Base-by-base conservation (phyloP, 1,284 basidiomycete genomes). In the Boletus mariae region DNA sequence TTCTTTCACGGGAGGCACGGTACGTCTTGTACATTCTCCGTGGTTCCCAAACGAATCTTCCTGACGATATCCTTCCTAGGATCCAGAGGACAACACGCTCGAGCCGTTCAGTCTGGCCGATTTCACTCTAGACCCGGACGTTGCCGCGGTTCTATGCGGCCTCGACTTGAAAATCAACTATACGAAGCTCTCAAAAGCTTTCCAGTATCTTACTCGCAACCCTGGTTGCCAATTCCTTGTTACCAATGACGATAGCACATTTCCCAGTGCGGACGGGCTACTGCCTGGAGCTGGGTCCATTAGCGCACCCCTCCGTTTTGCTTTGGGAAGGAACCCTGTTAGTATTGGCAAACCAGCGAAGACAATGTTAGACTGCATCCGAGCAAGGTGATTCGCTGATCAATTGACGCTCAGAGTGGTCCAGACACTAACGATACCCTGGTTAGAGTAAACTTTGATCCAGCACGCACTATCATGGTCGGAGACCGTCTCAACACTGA, bases 401-500 rank as follows among this genome's bases (percentile, higher is more conserved):
- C 13, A 26, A 31, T 35, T 44, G 15, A 28, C 45, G 15, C 37
- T 31, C 40, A 32, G 26, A 50, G 8, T 5, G 25, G 4, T 1
- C 9, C 20, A 4, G 23, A 35, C 25, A 26, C 53, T 59, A 41
- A 59, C 41, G 17, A 40, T 38, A n/a, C 44, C 44, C n/a, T 17
- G 40, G 15, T 17, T 61, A 94, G 92, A 71, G 85, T 95, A 62
- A 69, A 90, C 45, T 94, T 92, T 67, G 90, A 98, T 70, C 89
- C 89, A 35, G 73, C 79, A 52, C 78, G 86, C 46, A 94, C 95
- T 1, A 83, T 99, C 65, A 97, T 99, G 90, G 80, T 98, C 41
- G 96, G 96, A 38, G 96, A 99, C 72, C 84, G 97, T 54, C 78
- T 99, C 56, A 87, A 92, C 63, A 99, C 97, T 1, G 97, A 99